A percentile compares a stretch with the other conserved stretches of the same genome.
These are phyloP conservation scores for Potentilla sterilis DNA, from an alignment of 306 rosid species.

Conservation along the genomic window DNA sequence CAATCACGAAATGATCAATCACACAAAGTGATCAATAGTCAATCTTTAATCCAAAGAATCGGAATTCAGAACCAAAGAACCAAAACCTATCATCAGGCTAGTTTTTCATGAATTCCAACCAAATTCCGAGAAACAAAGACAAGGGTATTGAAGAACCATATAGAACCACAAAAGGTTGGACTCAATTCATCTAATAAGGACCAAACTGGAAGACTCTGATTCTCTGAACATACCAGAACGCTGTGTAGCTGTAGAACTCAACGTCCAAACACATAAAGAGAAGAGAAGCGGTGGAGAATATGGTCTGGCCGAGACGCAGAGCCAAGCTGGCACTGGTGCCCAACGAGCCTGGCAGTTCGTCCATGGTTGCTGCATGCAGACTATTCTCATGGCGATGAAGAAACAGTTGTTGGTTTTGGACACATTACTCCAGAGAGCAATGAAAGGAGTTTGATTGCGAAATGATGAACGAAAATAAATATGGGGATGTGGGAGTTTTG, in stretches of 20 bases:
- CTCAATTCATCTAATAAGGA: not conserved
- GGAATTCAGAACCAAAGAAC: slow-evolving; percentile 1
- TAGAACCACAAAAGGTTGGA: slow-evolving; percentile 12
- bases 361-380: slow-evolving; percentile 47
- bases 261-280: slow-evolving; percentile 77
- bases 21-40: not conserved
- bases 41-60: not conserved
- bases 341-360: slow-evolving; percentile 82
- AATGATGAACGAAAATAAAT: not conserved
- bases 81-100: not conserved
- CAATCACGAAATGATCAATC: not conserved
- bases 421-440: slow-evolving; percentile 25
- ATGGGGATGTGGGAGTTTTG: not conserved
- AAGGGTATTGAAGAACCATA: not conserved
- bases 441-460: not conserved
- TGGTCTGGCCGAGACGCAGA: slow-evolving; percentile 84
- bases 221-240: slow-evolving; percentile 65
- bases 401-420: slow-evolving; percentile 19
- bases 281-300: slow-evolving; percentile 83
- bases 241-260: slow-evolving; percentile 72
- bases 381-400: slow-evolving; percentile 23
- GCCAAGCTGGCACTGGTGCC: slow-evolving; percentile 95
- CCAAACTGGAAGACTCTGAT: not conserved
- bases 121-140: slow-evolving; percentile 20
- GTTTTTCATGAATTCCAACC: not conserved